Evolutionary conservation across 495 filamentous ascomycete species (phyloP), one percentile per base, ranked within the genome.

Genomic region (Aspergillus avenaceus): DNA sequence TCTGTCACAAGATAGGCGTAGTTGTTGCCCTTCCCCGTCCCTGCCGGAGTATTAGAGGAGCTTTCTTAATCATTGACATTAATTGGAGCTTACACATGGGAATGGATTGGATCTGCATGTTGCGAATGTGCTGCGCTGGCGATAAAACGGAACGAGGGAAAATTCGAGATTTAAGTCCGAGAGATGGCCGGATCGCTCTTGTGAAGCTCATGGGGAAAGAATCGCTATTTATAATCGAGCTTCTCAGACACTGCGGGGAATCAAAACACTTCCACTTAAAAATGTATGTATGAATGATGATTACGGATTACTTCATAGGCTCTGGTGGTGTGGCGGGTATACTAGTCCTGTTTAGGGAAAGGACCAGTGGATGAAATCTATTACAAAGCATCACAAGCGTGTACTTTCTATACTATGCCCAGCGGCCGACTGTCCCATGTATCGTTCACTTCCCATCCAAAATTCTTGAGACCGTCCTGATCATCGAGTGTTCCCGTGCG

Each of bases 41-140:
- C 93, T 96, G n/a, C 24, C n/a, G n/a, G n/a, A 36, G 29, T 36
- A 27, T 37, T 23, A 58, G 36, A 27, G 19, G 27, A 28, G 6
- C 13, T 13, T 41, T 13, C 16, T 21, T 29, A 23, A 29, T 25
- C 8, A 28, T 9, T 21, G 14, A 45, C 19, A 6, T 22, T 24
- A 16, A 11, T 22, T 22, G 49, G 32, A 28, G 79, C 88, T 62
- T 83, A 96, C 92, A 97, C 93, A 97, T 98, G 27, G 93, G 93
- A 74, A 98, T 96, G 48, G 90, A 90, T 66, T 91, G 83, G 69
- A 98, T 86, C 84, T 97, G 91, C 93, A 98, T 98, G 56, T 74
- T 66, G 64, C 67, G 62, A 47, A 43, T 16, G 45, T 62, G 62
- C 26, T 40, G 49, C 41, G 37, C 18, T 38, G 29, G 31, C 28